These are phyloP conservation scores for Lepiota subincarnata DNA, from an alignment of 768 basidiomycete species.

Conservation along the genomic window DNA sequence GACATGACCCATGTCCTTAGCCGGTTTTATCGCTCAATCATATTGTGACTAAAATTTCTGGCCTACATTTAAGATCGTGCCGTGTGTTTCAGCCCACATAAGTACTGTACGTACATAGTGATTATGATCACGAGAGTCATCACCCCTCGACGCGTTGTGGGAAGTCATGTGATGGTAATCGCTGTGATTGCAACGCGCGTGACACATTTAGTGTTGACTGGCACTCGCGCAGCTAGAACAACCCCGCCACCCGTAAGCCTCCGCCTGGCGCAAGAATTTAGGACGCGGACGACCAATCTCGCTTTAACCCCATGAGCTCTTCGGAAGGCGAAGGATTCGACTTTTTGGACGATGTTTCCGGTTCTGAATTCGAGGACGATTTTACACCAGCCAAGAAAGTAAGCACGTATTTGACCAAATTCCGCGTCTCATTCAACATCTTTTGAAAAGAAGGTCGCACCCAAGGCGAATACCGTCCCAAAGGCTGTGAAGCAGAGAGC, in stretches of 20 bases:
- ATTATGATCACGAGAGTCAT: too few relatives aligned
- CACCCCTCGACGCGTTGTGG: conserved; percentile 6
- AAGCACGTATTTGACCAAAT: conserved; percentile 11
- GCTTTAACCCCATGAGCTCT: conserved; percentile 59
- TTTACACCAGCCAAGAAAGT: conserved; percentile 63
- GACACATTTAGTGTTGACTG: conserved; percentile 1
- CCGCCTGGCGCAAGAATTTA: neutral
- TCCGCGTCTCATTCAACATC: neutral
- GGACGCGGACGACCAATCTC: neutral
- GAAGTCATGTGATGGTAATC: neutral
- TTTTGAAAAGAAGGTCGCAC: conserved; percentile 28
- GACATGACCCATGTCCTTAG: too few relatives aligned
- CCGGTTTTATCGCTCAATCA: too few relatives aligned
- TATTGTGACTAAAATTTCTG: too few relatives aligned
- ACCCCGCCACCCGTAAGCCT: neutral
- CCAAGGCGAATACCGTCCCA: conserved; percentile 29
- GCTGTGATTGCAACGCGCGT: neutral
- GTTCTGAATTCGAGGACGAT: conserved; percentile 58
- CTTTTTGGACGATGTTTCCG: conserved; percentile 52
- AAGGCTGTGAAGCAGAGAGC: conserved; percentile 8
- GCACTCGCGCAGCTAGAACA: too few relatives aligned
- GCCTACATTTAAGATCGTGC: too few relatives aligned
- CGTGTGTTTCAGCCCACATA: too few relatives aligned
- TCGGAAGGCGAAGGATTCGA: conserved; percentile 71
- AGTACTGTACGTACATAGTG: too few relatives aligned